Evolutionary conservation across 176 grass and related monocot genomes (phyloP), one percentile per base, ranked within the genome.

Genomic region (Aegilops tauschii): DNA sequence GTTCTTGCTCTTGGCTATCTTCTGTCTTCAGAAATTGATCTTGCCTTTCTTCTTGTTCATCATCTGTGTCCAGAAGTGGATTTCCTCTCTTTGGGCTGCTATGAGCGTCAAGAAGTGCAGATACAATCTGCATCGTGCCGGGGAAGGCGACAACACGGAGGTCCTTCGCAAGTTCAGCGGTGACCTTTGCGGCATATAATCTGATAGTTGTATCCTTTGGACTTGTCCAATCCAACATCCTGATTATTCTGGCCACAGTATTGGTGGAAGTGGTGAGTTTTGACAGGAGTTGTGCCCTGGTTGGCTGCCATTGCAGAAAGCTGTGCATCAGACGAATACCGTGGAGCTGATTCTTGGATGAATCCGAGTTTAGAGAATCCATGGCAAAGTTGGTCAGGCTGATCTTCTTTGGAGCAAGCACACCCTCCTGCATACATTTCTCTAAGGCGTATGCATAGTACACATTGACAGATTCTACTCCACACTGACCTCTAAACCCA

Each of bases 371-470:
- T 2, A 73, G 5, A 18, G 13, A 21, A 83, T 73, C 81, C 34
- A 62, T 62, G 50, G 68, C 81, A 73, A 83, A 73, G 34, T 13
- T 73, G 9, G 8, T 73, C 14, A 83, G 52, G 50, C 52, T 21
- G 52, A 73, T 61, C 2, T 61, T 83, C 32, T 73, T 61, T 3
- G n/a, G 5, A 73, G 68, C 49, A 61, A 83, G 49, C 11, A 69
- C 3, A 16, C 6, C 29, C 18, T 47, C 65, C 20, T 73, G 32
- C 50, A 83, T 61, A 35, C 68, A 61, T 42, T 73, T 83, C 4
- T 73, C 16, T 1, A 73, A 73, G 68, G 81, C 52, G 11, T 83
- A 83, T 73, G 50, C 14, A 11, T 83, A 83, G 50, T 83, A 83
- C 50, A 73, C 0, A 12, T 73, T 61, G 34, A 83, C 34, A 73